Base-by-base conservation (phyloP, 768 basidiomycete genomes). In the Strobilomyces echinocephalus region DNA sequence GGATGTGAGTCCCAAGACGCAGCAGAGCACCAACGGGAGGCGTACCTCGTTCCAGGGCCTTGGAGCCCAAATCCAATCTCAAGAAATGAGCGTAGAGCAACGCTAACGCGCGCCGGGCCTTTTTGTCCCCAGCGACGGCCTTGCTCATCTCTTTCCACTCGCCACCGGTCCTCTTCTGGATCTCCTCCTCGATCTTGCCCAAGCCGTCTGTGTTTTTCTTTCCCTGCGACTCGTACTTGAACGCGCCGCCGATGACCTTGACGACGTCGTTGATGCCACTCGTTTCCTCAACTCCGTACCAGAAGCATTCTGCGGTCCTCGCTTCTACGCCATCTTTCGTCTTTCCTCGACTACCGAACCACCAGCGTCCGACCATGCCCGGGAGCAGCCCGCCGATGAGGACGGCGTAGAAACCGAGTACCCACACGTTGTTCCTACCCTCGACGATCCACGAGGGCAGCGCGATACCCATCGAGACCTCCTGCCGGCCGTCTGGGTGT, bases 401-500 rank as follows among this genome's bases (percentile, higher is more conserved):
- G 12, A 95, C 48, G 3, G 86, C 95, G 63, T 99, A 99, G 12
- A 82, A 73, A 20, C 85, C 91, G 42, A 99, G 79, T 1, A 98
- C 91, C 84, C 87, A 94, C 28, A 90, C 79, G 56, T 87, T 92
- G 71, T 98, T 97, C 63, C 90, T 82, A 39, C 89, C 82, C 63
- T 94, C 93, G 46, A 99, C 79, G 51, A 99, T 84, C 93, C 95
- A 97, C 50, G 82, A 77, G 0, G 97, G 97, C 6, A 99, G 76
- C 0, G 97, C 97, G 59, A 99, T 95, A 49, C 95, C 95, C 81
- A 94, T 91, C 15, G 88, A 84, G 28, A 95, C 77, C 64, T 92
- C 88, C 66, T 97, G 93, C n/a, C 91, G 87, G 8, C 97, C 97
- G 68, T 99, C 97, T 0, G 97, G 97, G 65, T 99, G 88, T 3